phyloP scores from a whole-genome alignment of 352 stramenopile species.

The Phytophthora aleatoria region DNA sequence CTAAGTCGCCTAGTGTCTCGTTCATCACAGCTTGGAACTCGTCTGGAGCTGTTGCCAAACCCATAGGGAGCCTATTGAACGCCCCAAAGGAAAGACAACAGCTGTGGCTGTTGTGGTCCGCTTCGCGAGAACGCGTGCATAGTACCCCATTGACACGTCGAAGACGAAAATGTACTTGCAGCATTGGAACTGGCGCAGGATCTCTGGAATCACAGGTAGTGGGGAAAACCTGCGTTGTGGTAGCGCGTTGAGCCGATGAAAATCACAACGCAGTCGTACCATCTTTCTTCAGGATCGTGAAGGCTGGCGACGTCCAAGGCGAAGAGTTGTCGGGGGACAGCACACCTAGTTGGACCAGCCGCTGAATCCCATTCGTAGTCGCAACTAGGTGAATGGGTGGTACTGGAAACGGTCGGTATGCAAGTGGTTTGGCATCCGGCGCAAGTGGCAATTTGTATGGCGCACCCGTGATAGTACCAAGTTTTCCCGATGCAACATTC shows the following conservation, averaged over 20 bases:
- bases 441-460: conserved; percentile 1
- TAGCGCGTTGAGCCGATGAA: not conserved
- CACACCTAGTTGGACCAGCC: not conserved
- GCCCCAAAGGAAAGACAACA: conserved; percentile 4
- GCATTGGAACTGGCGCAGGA: conserved; percentile 2
- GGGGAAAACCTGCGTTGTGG: conserved; percentile 2
- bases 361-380: conserved; percentile 3
- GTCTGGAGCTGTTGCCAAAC: not conserved
- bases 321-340: not conserved
- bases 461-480: not conserved
- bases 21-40: conserved; percentile 12
- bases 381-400: not conserved
- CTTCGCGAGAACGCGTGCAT: not conserved
- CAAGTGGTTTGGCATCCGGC: not conserved
- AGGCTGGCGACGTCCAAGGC: conserved; percentile 1
- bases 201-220: not conserved
- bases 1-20: not conserved
- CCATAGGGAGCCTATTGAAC: conserved; percentile 5
- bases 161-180: conserved; percentile 3
- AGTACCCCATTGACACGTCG: conserved; percentile 8
- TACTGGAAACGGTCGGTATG: not conserved
- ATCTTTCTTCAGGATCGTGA: conserved; percentile 1
- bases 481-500: conserved; percentile 3
- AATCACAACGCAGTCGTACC: conserved; percentile 3
- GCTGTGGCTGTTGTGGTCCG: not conserved